These are phyloP conservation scores for Diaporthe citrichinensis DNA, from an alignment of 2,329 filamentous ascomycete genomes.

Conservation along the genomic window DNA sequence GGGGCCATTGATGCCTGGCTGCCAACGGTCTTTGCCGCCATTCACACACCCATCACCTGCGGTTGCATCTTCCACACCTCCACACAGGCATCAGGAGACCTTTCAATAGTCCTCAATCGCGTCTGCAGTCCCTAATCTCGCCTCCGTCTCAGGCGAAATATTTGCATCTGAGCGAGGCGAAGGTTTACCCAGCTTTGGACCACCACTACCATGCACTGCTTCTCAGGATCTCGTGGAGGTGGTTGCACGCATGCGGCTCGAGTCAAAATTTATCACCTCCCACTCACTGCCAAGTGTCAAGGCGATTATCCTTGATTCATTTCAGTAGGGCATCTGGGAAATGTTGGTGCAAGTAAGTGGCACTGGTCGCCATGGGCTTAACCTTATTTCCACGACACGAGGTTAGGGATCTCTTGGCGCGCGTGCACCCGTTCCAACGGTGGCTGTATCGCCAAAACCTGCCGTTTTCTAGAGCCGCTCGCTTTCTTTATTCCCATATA, in stretches of 20 bases:
- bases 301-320: conserved; percentile 3
- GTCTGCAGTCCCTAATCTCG: background rate
- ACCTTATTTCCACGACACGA: conserved; percentile 25
- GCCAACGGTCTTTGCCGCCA: background rate
- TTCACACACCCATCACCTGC: background rate
- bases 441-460: conserved; percentile 13
- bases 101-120: background rate
- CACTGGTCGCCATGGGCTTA: background rate
- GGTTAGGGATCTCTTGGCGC: conserved; percentile 26
- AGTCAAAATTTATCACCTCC: background rate
- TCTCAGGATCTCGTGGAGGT: background rate
- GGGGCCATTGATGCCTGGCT: conserved; percentile 4
- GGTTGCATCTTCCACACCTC: background rate
- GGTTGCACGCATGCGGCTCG: conserved; percentile 21
- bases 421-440: conserved; percentile 5
- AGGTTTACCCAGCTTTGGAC: background rate
- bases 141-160: background rate
- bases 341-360: background rate
- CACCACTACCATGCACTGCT: background rate
- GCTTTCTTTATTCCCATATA: background rate
- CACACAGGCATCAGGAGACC: background rate
- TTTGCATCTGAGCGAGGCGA: too few species aligned
- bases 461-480: background rate
- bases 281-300: conserved; percentile 12
- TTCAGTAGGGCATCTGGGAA: background rate